These are phyloP conservation scores for Gremmenia infestans DNA, from an alignment of 2,329 filamentous ascomycete species.

Conservation along the genomic window DNA sequence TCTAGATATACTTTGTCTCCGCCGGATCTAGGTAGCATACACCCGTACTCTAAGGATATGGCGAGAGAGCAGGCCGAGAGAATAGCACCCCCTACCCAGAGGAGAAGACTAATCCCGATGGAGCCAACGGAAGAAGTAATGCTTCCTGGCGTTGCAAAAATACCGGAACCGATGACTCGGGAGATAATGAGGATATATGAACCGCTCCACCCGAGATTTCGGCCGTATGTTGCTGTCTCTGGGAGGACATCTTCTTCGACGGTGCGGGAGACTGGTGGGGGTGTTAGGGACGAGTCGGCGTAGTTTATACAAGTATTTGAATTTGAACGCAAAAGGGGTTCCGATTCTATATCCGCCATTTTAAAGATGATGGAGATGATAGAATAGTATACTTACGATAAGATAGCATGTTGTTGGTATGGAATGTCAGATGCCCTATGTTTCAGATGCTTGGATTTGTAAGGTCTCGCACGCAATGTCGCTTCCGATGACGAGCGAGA, in stretches of 20 bases:
- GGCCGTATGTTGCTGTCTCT: conserved; percentile 55
- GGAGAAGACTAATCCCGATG: conserved; percentile 47
- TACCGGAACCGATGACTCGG: conserved; percentile 26
- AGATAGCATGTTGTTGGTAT: not conserved
- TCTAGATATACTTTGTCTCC: conserved; percentile 52
- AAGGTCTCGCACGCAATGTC: not conserved
- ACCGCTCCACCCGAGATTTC: conserved; percentile 23
- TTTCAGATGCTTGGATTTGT: not conserved
- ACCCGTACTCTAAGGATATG: conserved; percentile 43
- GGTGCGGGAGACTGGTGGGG: not conserved
- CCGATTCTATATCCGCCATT: not conserved
- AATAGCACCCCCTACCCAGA: conserved; percentile 48
- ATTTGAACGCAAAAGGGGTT: not conserved
- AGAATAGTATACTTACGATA: not conserved
- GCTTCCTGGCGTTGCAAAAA: conserved; percentile 46
- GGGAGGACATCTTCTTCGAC: conserved; percentile 53
- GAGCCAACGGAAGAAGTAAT: conserved; percentile 58
- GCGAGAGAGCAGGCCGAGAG: conserved; percentile 40
- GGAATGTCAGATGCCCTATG: not conserved
- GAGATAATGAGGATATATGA: conserved; percentile 29
- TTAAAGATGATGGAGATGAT: not conserved
- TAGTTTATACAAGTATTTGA: not conserved
- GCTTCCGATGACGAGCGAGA: not conserved
- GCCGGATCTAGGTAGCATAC: conserved; percentile 41
- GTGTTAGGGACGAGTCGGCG: not conserved